A percentile compares a stretch with the other conserved stretches of the same genome.
Conservation (phyloP, 1,284 basidiomycete species). For the Uromyces viciae-fabae region DNA sequence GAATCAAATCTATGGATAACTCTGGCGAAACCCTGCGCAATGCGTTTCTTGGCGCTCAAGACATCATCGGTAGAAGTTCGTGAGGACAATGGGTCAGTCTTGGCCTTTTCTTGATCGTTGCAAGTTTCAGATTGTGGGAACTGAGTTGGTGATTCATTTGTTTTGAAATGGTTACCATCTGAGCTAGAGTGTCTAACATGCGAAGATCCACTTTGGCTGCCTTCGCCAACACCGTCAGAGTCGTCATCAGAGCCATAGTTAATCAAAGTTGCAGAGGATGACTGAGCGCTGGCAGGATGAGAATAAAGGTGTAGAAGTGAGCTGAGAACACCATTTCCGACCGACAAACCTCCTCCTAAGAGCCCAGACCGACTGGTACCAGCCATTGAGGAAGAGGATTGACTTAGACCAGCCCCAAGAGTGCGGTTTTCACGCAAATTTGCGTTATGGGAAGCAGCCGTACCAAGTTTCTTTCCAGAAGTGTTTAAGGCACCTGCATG, state of each 20-base stretch:
- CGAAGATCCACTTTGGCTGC: neutral
- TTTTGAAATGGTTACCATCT: neutral
- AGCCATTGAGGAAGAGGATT: neutral
- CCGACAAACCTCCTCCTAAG: neutral
- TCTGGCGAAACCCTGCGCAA: neutral
- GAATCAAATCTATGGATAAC: neutral
- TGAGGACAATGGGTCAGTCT: neutral
- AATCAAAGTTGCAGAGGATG: constrained; percentile 37
- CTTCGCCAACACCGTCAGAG: constrained; percentile 6
- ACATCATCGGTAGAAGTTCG: neutral
- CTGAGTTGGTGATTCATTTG: neutral
- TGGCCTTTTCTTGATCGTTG: neutral
- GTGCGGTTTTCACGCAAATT: neutral
- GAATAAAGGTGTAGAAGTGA: constrained; percentile 34
- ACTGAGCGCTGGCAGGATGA: constrained; percentile 36
- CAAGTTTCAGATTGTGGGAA: neutral
- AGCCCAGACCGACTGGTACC: neutral
- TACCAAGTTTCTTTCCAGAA: neutral
- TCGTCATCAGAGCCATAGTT: constrained; percentile 39
- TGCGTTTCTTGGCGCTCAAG: neutral
- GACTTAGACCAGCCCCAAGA: neutral
- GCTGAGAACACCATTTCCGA: constrained; percentile 39
- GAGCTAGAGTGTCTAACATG: neutral
- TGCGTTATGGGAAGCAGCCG: constrained; percentile 9
- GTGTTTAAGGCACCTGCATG: neutral